Percentiles rank a stretch among this genome's conserved stretches.
Conservation (phyloP, 108 stramenopile genomes). For the Halocafeteria seosinensis region DNA sequence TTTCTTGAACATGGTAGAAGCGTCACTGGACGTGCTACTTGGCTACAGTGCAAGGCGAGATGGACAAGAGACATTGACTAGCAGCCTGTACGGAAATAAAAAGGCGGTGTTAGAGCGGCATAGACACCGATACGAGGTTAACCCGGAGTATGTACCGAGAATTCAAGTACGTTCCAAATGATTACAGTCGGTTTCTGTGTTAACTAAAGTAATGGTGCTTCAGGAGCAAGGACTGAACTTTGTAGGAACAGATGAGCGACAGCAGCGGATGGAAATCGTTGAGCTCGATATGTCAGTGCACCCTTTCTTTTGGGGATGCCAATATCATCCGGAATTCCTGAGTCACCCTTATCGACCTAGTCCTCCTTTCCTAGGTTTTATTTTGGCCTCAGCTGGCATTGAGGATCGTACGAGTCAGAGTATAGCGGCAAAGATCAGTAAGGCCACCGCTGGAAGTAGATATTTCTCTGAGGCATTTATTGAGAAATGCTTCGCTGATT, state of each 20-base stretch:
- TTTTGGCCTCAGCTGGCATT: conserved; percentile 54
- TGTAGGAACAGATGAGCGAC: conserved; percentile 75
- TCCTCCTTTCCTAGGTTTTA: conserved; percentile 80
- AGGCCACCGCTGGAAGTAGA: no score
- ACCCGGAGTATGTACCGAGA: conserved; percentile 76
- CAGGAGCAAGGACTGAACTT: conserved; percentile 74
- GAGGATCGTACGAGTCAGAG: no score
- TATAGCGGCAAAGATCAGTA: no score
- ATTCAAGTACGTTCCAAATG: no score
- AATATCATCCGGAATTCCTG: conserved; percentile 98
- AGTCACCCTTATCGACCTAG: conserved; percentile 76
- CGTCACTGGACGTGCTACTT: not conserved
- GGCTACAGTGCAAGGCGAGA: not conserved
- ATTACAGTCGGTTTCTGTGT: no score
- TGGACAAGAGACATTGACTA: conserved; percentile 10
- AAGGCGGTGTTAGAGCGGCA: conserved; percentile 68
- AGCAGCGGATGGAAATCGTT: conserved; percentile 87
- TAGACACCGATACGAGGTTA: conserved; percentile 96
- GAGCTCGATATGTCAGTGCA: conserved; percentile 66
- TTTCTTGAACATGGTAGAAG: not conserved
- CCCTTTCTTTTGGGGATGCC: conserved; percentile 88
- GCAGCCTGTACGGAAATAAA: conserved; percentile 53
- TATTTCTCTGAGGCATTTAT: no score
- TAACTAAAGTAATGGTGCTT: no score
- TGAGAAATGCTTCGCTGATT: no score